phyloP scores from a whole-genome alignment of 257 asterid genomes.

The Anisodus tanguticus region DNA sequence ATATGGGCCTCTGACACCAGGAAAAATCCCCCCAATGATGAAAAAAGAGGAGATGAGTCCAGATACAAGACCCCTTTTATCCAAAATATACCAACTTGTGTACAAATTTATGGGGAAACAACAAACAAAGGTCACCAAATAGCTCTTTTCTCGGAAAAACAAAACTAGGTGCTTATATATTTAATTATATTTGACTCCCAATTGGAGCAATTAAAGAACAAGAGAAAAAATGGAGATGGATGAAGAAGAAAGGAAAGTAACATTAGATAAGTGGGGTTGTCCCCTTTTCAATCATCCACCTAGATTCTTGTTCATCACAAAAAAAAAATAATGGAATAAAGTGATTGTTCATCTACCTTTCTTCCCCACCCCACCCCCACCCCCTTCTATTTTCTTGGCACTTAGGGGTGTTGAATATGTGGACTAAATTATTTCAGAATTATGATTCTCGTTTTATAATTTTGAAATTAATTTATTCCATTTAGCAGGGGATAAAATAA shows the following conservation, averaged over 20 bases:
- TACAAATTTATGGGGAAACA: constrained; percentile 15
- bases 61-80: constrained; percentile 37
- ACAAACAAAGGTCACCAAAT: neutral
- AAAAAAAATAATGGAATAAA: neutral
- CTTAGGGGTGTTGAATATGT: neutral
- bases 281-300: constrained; percentile 22
- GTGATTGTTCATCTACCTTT: neutral
- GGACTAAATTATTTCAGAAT: too few species aligned
- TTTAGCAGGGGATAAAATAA: too few species aligned
- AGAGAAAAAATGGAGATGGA: neutral
- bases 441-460: too few species aligned
- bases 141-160: neutral
- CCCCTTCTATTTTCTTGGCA: neutral
- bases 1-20: constrained; percentile 36
- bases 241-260: neutral
- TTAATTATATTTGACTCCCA: neutral
- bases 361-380: too few species aligned
- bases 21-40: constrained; percentile 27
- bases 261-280: constrained; percentile 20
- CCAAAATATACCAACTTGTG: constrained; percentile 23
- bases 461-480: too few species aligned
- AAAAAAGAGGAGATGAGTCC: constrained; percentile 12
- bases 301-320: neutral
- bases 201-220: neutral
- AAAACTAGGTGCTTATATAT: neutral